phyloP scores from a whole-genome alignment of 352 stramenopile species.

The Globisporangium spiculum region DNA sequence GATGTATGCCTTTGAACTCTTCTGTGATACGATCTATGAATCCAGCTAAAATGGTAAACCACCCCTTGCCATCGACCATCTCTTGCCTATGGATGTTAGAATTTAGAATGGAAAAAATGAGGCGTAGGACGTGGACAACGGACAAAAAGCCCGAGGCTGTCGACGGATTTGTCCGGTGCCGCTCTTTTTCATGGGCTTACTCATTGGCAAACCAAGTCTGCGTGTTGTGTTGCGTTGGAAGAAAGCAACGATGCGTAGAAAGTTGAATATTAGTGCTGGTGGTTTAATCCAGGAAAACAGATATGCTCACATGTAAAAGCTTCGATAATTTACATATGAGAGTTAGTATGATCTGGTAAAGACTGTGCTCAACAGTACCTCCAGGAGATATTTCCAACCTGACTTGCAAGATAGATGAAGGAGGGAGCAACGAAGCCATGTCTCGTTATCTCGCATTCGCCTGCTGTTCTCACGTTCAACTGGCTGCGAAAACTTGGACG shows the following conservation, averaged over 20 bases:
- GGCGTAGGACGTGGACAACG: neutral
- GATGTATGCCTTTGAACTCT: neutral
- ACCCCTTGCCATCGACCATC: neutral
- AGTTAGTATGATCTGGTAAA: constrained; percentile 9
- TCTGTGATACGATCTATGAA: neutral
- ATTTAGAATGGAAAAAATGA: neutral
- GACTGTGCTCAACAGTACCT: neutral
- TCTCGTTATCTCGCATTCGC: neutral
- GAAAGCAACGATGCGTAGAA: constrained; percentile 14
- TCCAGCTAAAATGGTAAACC: neutral
- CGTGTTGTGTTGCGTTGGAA: neutral
- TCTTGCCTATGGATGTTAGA: neutral
- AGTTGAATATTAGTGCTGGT: neutral
- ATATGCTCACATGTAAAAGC: constrained; percentile 7
- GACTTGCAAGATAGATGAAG: neutral
- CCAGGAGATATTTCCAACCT: constrained; percentile 2
- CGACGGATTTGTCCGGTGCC: neutral
- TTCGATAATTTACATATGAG: constrained; percentile 1
- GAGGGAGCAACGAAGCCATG: neutral
- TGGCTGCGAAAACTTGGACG: constrained; percentile 9
- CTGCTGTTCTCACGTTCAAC: constrained; percentile 7
- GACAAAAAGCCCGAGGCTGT: neutral
- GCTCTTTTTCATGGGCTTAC: neutral
- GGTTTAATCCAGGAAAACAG: neutral
- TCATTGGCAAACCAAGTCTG: neutral